Percentiles rank a stretch among this genome's conserved stretches.
Conservation (phyloP, 495 filamentous ascomycete genomes). For the Bacidia rubella region DNA sequence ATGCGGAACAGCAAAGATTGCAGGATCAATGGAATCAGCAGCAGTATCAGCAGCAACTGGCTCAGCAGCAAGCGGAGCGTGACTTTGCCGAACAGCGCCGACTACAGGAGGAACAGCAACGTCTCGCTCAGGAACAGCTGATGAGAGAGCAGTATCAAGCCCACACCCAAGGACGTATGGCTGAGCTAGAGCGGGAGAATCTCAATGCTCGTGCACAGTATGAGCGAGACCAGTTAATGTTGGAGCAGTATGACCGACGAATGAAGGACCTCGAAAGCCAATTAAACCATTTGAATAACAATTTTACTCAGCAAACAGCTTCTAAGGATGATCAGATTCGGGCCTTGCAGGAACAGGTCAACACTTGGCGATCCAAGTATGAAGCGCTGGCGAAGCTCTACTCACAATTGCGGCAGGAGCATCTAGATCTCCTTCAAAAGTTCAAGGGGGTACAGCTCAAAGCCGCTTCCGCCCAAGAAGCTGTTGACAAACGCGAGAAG, state of each 20-base stretch:
- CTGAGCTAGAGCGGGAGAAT: slow-evolving; percentile 89
- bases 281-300: slow-evolving; percentile 64
- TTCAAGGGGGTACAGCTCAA: slow-evolving; percentile 94
- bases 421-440: slow-evolving; percentile 84
- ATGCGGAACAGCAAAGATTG: slow-evolving; percentile 77
- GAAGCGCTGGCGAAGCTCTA: slow-evolving; percentile 94
- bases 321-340: slow-evolving; percentile 93
- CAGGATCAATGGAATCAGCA: slow-evolving; percentile 65
- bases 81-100: slow-evolving; percentile 95
- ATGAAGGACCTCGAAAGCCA: slow-evolving; percentile 89
- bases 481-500: slow-evolving; percentile 88
- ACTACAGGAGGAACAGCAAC: slow-evolving; percentile 74
- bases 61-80: slow-evolving; percentile 66
- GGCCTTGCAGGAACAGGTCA: slow-evolving; percentile 84
- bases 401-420: slow-evolving; percentile 87
- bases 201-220: slow-evolving; percentile 89
- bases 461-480: slow-evolving; percentile 90
- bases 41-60: slow-evolving; percentile 69
- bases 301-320: slow-evolving; percentile 67
- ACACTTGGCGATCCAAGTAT: slow-evolving; percentile 94
- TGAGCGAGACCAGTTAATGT: slow-evolving; percentile 88
- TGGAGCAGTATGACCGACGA: slow-evolving; percentile 88
- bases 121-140: slow-evolving; percentile 78
- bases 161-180: slow-evolving; percentile 85
- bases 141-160: slow-evolving; percentile 74